Percentiles rank a stretch among this genome's conserved stretches.
Conservation (phyloP, 2,329 filamentous ascomycete genomes). For the Calcarisporium arbuscula region DNA sequence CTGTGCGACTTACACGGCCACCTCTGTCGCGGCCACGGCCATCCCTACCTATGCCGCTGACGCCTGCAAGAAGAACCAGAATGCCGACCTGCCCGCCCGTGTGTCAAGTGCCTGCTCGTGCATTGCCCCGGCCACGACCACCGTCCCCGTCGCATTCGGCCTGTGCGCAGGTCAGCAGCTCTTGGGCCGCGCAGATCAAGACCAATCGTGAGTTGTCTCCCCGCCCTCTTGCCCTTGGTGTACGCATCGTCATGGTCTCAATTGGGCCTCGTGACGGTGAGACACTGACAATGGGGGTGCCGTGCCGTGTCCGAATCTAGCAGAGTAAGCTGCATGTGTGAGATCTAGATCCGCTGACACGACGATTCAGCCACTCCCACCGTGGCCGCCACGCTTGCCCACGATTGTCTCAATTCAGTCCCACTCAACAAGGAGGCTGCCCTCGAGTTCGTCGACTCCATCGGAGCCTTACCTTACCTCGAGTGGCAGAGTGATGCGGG, state of each 20-base stretch:
- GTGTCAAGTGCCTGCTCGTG: conserved; percentile 18
- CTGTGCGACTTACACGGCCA: conserved; percentile 19
- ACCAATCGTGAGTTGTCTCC: neutral
- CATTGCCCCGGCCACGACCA: conserved; percentile 11
- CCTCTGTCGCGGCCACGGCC: conserved; percentile 11
- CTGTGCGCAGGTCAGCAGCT: conserved; percentile 10
- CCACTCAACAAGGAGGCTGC: conserved; percentile 30
- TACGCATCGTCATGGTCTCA: too few relatives aligned
- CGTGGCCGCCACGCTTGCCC: conserved; percentile 28
- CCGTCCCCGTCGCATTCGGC: conserved; percentile 4
- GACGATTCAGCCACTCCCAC: conserved; percentile 19
- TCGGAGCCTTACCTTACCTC: conserved; percentile 35
- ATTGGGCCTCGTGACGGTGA: too few relatives aligned
- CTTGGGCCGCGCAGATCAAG: conserved; percentile 9
- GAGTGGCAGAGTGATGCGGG: conserved; percentile 43
- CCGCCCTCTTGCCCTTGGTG: too few relatives aligned
- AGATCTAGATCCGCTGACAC: too few relatives aligned
- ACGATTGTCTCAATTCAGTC: conserved; percentile 31
- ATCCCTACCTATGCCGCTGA: conserved; percentile 14
- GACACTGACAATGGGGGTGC: too few relatives aligned
- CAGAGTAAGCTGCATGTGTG: too few relatives aligned
- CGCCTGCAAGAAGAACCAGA: conserved; percentile 14
- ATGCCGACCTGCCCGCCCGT: conserved; percentile 11
- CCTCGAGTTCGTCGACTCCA: conserved; percentile 26
- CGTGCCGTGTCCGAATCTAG: too few relatives aligned